phyloP scores from a whole-genome alignment of 2,329 filamentous ascomycete species.

The Emmonsia crescens region DNA sequence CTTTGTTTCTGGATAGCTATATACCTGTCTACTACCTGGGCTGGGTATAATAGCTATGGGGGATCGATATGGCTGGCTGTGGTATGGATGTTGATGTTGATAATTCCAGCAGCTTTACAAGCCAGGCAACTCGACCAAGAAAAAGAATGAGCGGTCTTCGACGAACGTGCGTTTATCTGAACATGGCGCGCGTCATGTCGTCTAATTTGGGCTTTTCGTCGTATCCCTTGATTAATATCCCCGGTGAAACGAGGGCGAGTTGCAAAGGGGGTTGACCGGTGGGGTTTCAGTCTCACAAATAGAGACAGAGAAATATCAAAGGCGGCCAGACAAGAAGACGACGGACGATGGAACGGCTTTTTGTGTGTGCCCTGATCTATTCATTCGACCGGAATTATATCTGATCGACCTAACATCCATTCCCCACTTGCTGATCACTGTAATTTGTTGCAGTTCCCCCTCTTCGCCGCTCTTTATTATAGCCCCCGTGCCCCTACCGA shows the following conservation, averaged over 20 bases:
- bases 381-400: neutral
- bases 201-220: neutral
- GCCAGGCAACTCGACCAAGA: neutral
- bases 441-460: neutral
- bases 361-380: neutral
- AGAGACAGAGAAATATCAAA: neutral
- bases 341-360: neutral
- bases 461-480: neutral
- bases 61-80: too few relatives aligned
- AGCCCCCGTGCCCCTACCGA: too few relatives aligned
- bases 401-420: neutral
- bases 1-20: neutral
- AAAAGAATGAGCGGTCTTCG: neutral
- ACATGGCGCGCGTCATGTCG: neutral
- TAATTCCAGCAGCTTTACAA: neutral
- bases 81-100: neutral
- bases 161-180: neutral
- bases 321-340: neutral
- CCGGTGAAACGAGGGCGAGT: neutral
- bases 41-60: too few relatives aligned
- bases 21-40: too few relatives aligned
- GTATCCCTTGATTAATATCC: neutral
- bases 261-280: neutral
- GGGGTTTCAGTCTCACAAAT: neutral
- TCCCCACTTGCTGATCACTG: neutral